Percentiles rank a stretch among this genome's conserved stretches.
Evolutionary conservation across 2,329 filamentous ascomycete genomes (phyloP).

Genomic region (Fusarium pseudocircinatum): DNA sequence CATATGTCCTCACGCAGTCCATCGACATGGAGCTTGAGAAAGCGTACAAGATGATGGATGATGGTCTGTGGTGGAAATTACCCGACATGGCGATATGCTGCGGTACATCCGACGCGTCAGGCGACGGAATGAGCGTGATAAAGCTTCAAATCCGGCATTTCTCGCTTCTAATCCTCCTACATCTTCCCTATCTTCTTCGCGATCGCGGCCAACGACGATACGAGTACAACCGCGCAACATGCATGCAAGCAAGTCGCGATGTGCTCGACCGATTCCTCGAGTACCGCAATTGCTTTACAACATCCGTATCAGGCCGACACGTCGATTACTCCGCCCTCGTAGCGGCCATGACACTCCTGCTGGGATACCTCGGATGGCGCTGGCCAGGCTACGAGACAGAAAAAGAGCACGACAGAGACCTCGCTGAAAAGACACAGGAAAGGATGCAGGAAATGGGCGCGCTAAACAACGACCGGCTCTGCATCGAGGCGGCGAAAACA

Average conservation of each 20-base stretch:
- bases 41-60: constrained; percentile 53
- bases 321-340: constrained; percentile 63
- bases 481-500: constrained; percentile 54
- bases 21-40: constrained; percentile 60
- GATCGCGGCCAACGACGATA: constrained; percentile 55
- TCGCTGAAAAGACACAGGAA: constrained; percentile 50
- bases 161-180: constrained; percentile 61
- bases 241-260: constrained; percentile 61
- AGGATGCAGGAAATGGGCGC: constrained; percentile 52
- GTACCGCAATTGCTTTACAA: constrained; percentile 50
- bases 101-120: constrained; percentile 24
- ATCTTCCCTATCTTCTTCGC: constrained; percentile 64
- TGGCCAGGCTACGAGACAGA: constrained; percentile 41
- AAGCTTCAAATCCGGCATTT: constrained; percentile 62
- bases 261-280: constrained; percentile 59
- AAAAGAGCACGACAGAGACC: constrained; percentile 45
- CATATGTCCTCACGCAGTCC: constrained; percentile 53
- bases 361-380: constrained; percentile 58
- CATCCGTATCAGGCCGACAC: constrained; percentile 49
- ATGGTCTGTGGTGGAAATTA: constrained; percentile 59
- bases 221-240: constrained; percentile 55
- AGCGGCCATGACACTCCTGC: constrained; percentile 60
- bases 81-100: constrained; percentile 42
- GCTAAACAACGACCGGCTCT: constrained; percentile 53
- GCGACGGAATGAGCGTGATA: constrained; percentile 44